Percentiles rank a stretch among this genome's conserved stretches.
These are phyloP conservation scores for Diplodia seriata DNA, from an alignment of 2,329 filamentous ascomycete genomes.

Conservation along the genomic window DNA sequence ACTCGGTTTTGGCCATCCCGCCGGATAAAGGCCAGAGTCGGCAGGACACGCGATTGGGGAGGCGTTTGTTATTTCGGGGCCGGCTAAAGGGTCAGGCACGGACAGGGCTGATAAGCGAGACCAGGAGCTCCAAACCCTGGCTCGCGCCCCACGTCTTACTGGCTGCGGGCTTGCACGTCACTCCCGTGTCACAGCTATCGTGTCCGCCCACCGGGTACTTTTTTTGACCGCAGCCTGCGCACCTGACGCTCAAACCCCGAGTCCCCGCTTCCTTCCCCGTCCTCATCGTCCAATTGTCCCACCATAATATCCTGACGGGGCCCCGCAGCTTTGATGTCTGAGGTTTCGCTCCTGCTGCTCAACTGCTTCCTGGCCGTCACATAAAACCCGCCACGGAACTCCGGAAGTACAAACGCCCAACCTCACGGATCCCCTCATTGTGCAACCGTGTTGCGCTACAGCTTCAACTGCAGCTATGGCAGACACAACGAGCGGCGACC, in stretches of 20 bases:
- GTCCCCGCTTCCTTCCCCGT: slow-evolving; percentile 11
- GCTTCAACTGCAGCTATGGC: slow-evolving; percentile 15
- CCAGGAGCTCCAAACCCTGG: slow-evolving; percentile 1
- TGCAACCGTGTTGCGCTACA: neutral
- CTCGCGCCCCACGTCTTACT: slow-evolving; percentile 14
- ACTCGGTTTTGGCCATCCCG: neutral
- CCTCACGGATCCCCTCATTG: neutral
- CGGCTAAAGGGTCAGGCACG: slow-evolving; percentile 12
- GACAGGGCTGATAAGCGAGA: slow-evolving; percentile 19
- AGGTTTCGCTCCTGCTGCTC: slow-evolving; percentile 8
- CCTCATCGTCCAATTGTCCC: slow-evolving; percentile 14
- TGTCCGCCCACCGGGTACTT: slow-evolving; percentile 19
- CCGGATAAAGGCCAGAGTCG: slow-evolving; percentile 5
- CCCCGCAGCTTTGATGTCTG: slow-evolving; percentile 27
- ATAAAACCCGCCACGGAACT: slow-evolving; percentile 8
- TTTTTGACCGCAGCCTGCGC: slow-evolving; percentile 13
- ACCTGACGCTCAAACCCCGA: neutral
- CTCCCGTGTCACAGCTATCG: slow-evolving; percentile 8
- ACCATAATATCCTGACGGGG: slow-evolving; percentile 7
- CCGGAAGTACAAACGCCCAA: neutral
- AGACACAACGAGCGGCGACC: slow-evolving; percentile 44
- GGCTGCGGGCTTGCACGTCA: slow-evolving; percentile 15
- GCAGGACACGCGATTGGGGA: slow-evolving; percentile 11
- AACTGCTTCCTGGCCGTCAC: slow-evolving; percentile 26
- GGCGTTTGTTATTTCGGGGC: neutral